Percentiles rank a stretch among this genome's conserved stretches.
phyloP scores from a whole-genome alignment of 116 monocot genomes.

The Papilionanthe hybrid region DNA sequence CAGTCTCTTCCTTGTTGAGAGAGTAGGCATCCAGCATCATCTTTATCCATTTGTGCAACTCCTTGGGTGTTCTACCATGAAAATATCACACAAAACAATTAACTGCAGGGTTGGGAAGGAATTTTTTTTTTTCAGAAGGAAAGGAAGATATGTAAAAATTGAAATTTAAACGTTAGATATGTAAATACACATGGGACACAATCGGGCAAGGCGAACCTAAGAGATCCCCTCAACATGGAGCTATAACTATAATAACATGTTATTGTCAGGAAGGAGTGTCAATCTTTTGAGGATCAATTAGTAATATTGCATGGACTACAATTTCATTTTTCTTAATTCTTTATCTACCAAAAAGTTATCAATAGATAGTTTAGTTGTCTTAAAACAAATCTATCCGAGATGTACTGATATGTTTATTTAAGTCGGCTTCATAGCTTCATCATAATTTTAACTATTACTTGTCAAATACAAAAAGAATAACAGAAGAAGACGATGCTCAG shows the following conservation, averaged over 20 bases:
- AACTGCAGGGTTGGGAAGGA: not conserved
- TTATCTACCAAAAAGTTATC: not conserved
- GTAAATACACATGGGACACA: no score
- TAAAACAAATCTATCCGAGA: not conserved
- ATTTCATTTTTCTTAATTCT: not conserved
- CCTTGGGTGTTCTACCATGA: slow-evolving; percentile 62
- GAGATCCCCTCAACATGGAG: no score
- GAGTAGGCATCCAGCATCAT: slow-evolving; percentile 83
- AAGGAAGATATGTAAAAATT: no score
- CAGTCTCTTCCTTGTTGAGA: slow-evolving; percentile 81
- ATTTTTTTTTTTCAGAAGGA: no score
- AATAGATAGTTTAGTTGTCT: not conserved
- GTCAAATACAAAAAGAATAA: not conserved
- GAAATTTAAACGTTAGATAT: no score
- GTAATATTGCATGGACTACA: no score
- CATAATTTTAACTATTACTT: not conserved
- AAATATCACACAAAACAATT: not conserved
- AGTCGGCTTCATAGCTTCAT: not conserved
- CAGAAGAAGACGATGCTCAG: no score
- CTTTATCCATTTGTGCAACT: slow-evolving; percentile 90
- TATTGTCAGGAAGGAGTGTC: no score
- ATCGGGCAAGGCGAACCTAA: no score
- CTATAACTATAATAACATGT: no score
- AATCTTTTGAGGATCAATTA: no score
- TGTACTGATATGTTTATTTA: not conserved